Conservation (phyloP, 2,329 filamentous ascomycete species). For the Monosporascus sp. region DNA sequence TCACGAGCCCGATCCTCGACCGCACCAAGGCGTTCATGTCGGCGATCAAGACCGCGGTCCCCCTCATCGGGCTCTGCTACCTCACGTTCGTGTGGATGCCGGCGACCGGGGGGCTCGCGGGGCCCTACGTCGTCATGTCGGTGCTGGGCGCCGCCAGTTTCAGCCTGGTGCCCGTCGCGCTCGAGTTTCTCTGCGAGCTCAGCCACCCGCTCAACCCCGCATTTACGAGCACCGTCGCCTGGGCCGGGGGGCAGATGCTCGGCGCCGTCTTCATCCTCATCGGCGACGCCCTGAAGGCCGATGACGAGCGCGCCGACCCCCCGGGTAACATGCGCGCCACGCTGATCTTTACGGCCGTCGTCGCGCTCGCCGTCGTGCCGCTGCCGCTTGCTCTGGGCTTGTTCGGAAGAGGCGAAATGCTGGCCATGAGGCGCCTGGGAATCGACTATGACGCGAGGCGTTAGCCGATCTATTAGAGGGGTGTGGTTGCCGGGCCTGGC, state of each 20-base stretch:
- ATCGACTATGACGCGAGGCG: constrained; percentile 30
- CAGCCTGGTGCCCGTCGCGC: constrained; percentile 71
- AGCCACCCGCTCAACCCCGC: constrained; percentile 84
- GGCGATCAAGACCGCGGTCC: constrained; percentile 68
- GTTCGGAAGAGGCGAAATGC: constrained; percentile 55
- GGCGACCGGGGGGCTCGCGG: constrained; percentile 44
- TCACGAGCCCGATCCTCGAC: constrained; percentile 78
- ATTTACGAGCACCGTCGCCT: constrained; percentile 75
- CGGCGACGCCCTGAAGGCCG: constrained; percentile 66
- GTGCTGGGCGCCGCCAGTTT: constrained; percentile 77
- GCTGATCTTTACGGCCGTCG: constrained; percentile 72
- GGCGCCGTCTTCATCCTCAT: constrained; percentile 82
- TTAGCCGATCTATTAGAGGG: no score
- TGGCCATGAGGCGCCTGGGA: constrained; percentile 44
- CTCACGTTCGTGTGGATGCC: constrained; percentile 80
- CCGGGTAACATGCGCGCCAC: constrained; percentile 68
- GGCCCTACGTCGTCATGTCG: constrained; percentile 70
- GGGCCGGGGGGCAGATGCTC: constrained; percentile 79
- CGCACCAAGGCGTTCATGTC: constrained; percentile 73
- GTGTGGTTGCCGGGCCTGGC: no score
- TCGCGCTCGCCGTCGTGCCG: constrained; percentile 61
- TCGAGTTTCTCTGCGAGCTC: constrained; percentile 84
- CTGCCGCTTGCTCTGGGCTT: constrained; percentile 64
- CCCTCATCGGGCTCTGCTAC: constrained; percentile 67
- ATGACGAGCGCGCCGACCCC: constrained; percentile 42